Conservation (phyloP, 139 green algal genomes). For the Micractinium conductrix region DNA sequence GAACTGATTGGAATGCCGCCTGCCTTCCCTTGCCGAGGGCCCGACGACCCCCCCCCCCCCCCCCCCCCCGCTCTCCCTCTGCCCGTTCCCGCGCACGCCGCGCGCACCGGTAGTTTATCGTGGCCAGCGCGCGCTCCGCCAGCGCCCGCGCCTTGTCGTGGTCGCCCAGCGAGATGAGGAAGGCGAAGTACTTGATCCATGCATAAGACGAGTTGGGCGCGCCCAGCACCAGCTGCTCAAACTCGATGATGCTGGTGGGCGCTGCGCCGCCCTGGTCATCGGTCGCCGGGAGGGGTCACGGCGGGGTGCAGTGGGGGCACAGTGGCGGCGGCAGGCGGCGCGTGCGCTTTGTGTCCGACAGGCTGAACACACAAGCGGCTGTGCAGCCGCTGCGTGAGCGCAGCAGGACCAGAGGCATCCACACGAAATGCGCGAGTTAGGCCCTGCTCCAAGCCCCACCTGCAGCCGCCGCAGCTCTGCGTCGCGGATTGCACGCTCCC, state of each 20-base stretch:
- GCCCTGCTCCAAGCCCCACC: no score
- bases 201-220: conserved; percentile 83
- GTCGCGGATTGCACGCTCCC: conserved; percentile 66
- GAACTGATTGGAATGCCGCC: no score
- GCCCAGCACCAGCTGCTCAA: conserved; percentile 82
- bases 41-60: no score
- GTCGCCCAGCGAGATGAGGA: conserved; percentile 84
- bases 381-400: background rate
- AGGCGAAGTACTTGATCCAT: conserved; percentile 98
- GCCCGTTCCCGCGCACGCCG: background rate
- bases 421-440: no score
- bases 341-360: background rate
- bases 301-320: background rate
- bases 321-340: background rate
- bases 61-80: no score
- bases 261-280: conserved; percentile 18
- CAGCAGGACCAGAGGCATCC: no score
- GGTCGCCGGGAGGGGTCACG: background rate
- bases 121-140: conserved; percentile 86
- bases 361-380: no score
- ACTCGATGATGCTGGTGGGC: conserved; percentile 78
- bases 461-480: conserved; percentile 64
- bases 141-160: conserved; percentile 75
- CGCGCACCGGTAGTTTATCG: conserved; percentile 78
- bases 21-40: no score